Evolutionary conservation across 2,329 filamentous ascomycete species (phyloP), one percentile per base, ranked within the genome.

Genomic region (Fusarium vanettenii): DNA sequence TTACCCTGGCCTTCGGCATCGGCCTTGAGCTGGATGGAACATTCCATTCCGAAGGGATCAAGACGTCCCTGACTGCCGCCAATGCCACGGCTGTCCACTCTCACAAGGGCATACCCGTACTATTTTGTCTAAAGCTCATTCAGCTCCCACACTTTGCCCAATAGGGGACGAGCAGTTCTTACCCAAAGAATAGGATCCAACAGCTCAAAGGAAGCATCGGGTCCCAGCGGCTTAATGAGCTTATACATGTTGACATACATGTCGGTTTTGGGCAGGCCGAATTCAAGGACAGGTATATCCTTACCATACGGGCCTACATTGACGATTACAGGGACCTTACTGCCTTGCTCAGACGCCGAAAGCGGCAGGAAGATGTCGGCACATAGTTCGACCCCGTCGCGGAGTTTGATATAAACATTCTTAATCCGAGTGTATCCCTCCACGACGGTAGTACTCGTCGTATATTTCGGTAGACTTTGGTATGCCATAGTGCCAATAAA

Each of bases 161-260:
- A 18, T 14, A 18, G 35, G 35, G 35, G 16, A 18, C 14, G 27
- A 13, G 16, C 20, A 31, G 11, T 22, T 22, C 48, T 16, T 62
- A 67, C 64, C 64, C 64, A 67, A n/a, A 67, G 41, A 8, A 67
- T 29, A 52, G 64, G 64, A 3, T 67, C 64, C 14, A 14, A 5
- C 45, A 56, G 25, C 37, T 67, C 64, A 16, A 67, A 61, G 22
- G 57, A 45, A 14, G 64, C 64, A 25, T 67, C 64, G 5, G 57
- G 57, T 5, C 64, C 64, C 45, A 67, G 39, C 6, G 64, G 64
- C 8, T 62, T 62, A 16, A 67, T 62, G 7, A 35, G 18, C 35
- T 61, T 62, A 14, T 67, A 62, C 64, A 67, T 67, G 9, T 62
- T 50, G 14, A 48, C 29, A 37, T 67, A 67, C 25, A 67, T 67